Conservation (phyloP, 768 basidiomycete genomes). For the Cystofilobasidium bisporidii region DNA sequence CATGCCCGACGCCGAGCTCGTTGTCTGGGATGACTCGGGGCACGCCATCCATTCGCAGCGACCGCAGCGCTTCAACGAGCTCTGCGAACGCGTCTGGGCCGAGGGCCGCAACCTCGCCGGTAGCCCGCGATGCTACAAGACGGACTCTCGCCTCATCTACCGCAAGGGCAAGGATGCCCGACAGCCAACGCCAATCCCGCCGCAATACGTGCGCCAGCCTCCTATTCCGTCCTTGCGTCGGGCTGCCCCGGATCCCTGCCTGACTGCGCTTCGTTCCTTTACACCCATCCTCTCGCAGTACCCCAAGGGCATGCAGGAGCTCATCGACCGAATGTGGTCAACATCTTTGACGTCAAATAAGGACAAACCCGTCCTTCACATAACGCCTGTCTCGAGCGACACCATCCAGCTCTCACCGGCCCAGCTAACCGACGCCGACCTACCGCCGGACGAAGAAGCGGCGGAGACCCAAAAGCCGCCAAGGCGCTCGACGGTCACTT, state of each 20-base stretch:
- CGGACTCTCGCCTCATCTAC: constrained; percentile 10
- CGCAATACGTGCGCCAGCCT: neutral
- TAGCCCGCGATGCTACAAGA: neutral
- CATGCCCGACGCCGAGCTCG: constrained; percentile 21
- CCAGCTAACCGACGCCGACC: neutral
- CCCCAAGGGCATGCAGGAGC: neutral
- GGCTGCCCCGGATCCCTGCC: too few relatives aligned
- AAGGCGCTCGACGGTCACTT: neutral
- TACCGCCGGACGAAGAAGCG: neutral
- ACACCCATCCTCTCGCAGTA: neutral
- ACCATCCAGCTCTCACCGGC: neutral
- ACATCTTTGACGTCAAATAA: neutral
- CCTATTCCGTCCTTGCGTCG: neutral
- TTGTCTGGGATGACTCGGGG: constrained; percentile 17
- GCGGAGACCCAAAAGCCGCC: neutral
- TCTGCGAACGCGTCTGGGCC: neutral
- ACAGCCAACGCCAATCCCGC: neutral
- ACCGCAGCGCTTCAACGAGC: constrained; percentile 14
- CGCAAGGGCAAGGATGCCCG: neutral
- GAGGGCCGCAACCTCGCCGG: constrained; percentile 11
- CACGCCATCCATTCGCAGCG: constrained; percentile 21
- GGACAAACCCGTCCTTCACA: neutral
- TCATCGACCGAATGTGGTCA: constrained; percentile 1
- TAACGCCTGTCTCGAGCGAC: neutral
- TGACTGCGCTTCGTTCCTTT: neutral